A percentile compares a stretch with the other conserved stretches of the same genome.
Conservation (phyloP, 2,329 filamentous ascomycete species). For the Keithomyces neogunnii region DNA sequence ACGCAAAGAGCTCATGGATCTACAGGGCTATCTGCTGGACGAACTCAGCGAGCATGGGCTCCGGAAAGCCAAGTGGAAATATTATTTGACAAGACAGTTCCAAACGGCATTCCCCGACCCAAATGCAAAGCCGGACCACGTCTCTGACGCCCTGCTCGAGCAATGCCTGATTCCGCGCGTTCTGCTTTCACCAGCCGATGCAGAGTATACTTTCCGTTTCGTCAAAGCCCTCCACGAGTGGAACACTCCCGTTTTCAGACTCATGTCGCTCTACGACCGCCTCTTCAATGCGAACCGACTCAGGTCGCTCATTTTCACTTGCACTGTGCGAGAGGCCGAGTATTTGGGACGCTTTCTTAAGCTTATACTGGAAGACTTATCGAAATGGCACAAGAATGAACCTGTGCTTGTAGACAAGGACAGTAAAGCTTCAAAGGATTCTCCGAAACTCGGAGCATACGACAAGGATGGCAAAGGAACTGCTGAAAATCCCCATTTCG, state of each 20-base stretch:
- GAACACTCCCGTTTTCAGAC: slow-evolving; percentile 77
- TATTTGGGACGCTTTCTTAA: slow-evolving; percentile 88
- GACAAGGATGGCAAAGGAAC: slow-evolving; percentile 63
- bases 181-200: slow-evolving; percentile 75
- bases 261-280: slow-evolving; percentile 73
- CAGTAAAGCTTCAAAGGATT: slow-evolving; percentile 27
- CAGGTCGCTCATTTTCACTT: slow-evolving; percentile 76
- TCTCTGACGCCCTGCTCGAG: slow-evolving; percentile 75
- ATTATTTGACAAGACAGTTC: slow-evolving; percentile 67
- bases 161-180: slow-evolving; percentile 88
- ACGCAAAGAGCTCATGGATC: slow-evolving; percentile 59
- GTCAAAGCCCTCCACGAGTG: slow-evolving; percentile 80
- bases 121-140: slow-evolving; percentile 51
- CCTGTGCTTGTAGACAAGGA: slow-evolving; percentile 34
- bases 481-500: slow-evolving; percentile 52
- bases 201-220: slow-evolving; percentile 81
- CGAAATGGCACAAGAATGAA: slow-evolving; percentile 75
- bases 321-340: slow-evolving; percentile 83
- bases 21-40: slow-evolving; percentile 60
- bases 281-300: slow-evolving; percentile 79
- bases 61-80: slow-evolving; percentile 57
- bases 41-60: slow-evolving; percentile 66
- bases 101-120: slow-evolving; percentile 67
- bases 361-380: slow-evolving; percentile 70
- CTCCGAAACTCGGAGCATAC: slow-evolving; percentile 62